Evolutionary conservation across 345 rosid genomes (phyloP).

Genomic region (Jatropha curcas): DNA sequence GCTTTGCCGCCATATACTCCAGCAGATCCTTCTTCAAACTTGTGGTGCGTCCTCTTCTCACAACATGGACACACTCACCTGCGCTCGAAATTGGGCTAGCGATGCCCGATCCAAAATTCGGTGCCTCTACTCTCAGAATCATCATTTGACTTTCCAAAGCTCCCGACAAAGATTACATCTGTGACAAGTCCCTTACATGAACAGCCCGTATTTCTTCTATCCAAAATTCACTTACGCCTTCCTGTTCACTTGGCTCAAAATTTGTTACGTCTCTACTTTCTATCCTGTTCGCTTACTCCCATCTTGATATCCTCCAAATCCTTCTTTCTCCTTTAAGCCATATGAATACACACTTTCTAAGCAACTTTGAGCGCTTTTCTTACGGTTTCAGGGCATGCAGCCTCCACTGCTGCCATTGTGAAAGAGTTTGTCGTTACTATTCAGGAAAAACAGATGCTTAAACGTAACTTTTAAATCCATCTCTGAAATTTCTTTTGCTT

Average conservation of each 20-base stretch:
- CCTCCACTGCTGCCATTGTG: not conserved
- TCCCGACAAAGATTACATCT: not conserved
- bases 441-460: slow-evolving; percentile 1
- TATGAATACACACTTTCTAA: not conserved
- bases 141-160: not conserved
- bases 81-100: not conserved
- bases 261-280: slow-evolving; percentile 13
- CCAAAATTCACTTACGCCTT: not conserved
- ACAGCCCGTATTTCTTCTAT: too few relatives aligned
- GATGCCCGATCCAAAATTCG: not conserved
- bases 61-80: not conserved
- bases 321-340: not conserved
- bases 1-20: not conserved
- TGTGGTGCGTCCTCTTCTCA: not conserved
- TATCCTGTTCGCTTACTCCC: not conserved
- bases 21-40: not conserved
- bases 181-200: not conserved
- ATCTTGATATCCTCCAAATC: not conserved
- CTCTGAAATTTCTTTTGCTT: slow-evolving; percentile 31
- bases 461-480: slow-evolving; percentile 28
- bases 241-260: not conserved
- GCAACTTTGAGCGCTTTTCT: slow-evolving; percentile 30
- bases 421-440: slow-evolving; percentile 34
- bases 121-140: not conserved
- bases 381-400: not conserved